Percentiles rank a stretch among this genome's conserved stretches.
Evolutionary conservation across 192 early-diverging fungal genomes (phyloP).

Genomic region (Coemansia sp.): DNA sequence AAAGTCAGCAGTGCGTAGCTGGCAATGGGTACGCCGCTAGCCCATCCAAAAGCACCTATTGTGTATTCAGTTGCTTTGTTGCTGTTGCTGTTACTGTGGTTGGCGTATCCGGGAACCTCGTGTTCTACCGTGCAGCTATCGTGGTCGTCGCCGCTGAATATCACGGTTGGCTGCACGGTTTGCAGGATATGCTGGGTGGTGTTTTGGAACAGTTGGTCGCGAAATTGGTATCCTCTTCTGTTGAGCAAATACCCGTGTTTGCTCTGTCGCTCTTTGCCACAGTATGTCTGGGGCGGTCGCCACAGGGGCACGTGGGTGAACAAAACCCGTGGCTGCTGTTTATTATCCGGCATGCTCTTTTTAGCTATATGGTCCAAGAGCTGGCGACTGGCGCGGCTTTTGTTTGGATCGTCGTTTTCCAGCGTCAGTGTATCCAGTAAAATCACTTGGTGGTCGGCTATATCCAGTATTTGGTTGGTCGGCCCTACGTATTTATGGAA

Average conservation of each 20-base stretch:
- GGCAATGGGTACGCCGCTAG: conserved; percentile 59
- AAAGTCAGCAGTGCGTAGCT: conserved; percentile 61
- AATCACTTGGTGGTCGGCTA: conserved; percentile 68
- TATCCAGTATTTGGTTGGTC: conserved; percentile 56
- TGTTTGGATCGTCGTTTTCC: conserved; percentile 25
- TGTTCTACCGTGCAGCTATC: conserved; percentile 80
- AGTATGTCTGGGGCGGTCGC: conserved; percentile 65
- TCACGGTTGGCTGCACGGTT: conserved; percentile 61
- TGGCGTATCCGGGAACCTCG: not conserved
- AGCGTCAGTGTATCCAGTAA: conserved; percentile 80
- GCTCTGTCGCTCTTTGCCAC: conserved; percentile 69
- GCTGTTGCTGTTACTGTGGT: too few species aligned
- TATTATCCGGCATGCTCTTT: not conserved
- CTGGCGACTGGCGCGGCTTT: conserved; percentile 11
- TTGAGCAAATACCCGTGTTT: conserved; percentile 52
- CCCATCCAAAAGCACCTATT: conserved; percentile 65
- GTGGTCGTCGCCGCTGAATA: conserved; percentile 94
- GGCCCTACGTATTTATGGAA: conserved; percentile 60
- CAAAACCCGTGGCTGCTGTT: conserved; percentile 62
- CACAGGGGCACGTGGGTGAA: conserved; percentile 88
- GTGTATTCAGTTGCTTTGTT: conserved; percentile 55
- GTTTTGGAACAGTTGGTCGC: conserved; percentile 70
- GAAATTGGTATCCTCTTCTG: conserved; percentile 82
- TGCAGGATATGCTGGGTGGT: conserved; percentile 64
- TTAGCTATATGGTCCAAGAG: conserved; percentile 23